These are phyloP conservation scores for Ascochyta viciae-villosae DNA, from an alignment of 2,329 filamentous ascomycete species.

Conservation along the genomic window DNA sequence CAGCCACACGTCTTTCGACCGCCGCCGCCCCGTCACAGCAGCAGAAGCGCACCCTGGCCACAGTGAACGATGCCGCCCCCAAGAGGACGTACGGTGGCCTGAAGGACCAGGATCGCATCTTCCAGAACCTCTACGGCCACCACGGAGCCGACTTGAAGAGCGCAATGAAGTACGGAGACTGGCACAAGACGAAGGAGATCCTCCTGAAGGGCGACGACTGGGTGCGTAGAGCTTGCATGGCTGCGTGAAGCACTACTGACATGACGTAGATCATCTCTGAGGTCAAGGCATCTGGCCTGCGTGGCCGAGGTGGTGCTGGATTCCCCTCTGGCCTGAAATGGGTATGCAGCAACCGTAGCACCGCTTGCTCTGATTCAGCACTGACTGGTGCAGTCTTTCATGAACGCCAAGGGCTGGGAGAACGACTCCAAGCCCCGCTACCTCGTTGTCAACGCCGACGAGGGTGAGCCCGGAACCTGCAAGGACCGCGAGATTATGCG, in stretches of 20 bases:
- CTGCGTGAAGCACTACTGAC: slow-evolving; percentile 26
- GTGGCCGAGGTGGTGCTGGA: slow-evolving; percentile 94
- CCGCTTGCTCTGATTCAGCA: not conserved
- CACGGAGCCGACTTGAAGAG: slow-evolving; percentile 90
- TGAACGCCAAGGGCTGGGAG: slow-evolving; percentile 99
- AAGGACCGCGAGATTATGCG: slow-evolving; percentile 99
- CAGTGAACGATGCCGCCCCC: slow-evolving; percentile 59
- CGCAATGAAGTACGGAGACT: slow-evolving; percentile 97
- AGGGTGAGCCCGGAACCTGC: slow-evolving; percentile 98
- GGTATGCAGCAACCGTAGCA: slow-evolving; percentile 62
- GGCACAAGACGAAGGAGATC: slow-evolving; percentile 99
- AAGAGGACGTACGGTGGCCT: slow-evolving; percentile 82
- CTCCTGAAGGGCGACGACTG: slow-evolving; percentile 96
- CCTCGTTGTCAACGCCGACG: slow-evolving; percentile 96
- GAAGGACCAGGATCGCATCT: slow-evolving; percentile 97
- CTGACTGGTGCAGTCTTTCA: slow-evolving; percentile 77
- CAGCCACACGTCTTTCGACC: slow-evolving; percentile 49
- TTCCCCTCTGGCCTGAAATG: slow-evolving; percentile 99
- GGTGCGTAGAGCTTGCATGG: slow-evolving; percentile 53
- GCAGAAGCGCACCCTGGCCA: slow-evolving; percentile 72
- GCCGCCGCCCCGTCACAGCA: slow-evolving; percentile 52
- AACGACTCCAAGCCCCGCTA: slow-evolving; percentile 96
- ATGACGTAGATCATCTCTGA: slow-evolving; percentile 82
- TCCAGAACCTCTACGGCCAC: slow-evolving; percentile 97
- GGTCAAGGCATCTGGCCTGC: slow-evolving; percentile 93